Conservation (phyloP, 371 early-diverging fungal species). For the Blakeslea trispora region DNA sequence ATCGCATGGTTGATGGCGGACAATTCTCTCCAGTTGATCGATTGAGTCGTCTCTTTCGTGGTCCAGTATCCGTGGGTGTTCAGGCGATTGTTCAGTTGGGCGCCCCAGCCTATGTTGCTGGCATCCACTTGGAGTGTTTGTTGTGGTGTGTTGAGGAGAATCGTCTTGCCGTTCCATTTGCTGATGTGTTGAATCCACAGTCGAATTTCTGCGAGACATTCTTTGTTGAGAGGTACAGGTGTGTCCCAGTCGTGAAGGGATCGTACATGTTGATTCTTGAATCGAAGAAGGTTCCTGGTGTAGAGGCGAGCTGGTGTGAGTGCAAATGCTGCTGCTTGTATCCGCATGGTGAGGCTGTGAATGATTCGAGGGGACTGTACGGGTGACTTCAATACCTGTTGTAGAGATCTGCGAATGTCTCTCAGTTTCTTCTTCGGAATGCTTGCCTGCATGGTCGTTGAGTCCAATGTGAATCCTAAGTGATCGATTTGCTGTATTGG, state of each 20-base stretch:
- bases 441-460: constrained; percentile 19
- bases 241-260: constrained; percentile 14
- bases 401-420: constrained; percentile 19
- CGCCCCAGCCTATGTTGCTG: constrained; percentile 8
- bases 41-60: constrained; percentile 2
- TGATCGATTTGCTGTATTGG: constrained; percentile 33
- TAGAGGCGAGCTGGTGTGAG: constrained; percentile 15
- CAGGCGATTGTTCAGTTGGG: neutral
- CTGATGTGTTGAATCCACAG: constrained; percentile 15
- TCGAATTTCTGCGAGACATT: neutral
- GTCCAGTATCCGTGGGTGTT: constrained; percentile 15
- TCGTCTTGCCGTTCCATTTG: constrained; percentile 12
- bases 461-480: constrained; percentile 30
- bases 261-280: constrained; percentile 11
- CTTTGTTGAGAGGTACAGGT: neutral
- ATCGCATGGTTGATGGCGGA: constrained; percentile 1
- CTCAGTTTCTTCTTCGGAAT: constrained; percentile 29
- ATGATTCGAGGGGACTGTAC: constrained; percentile 6
- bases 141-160: constrained; percentile 7
- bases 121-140: constrained; percentile 17
- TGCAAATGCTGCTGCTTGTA: constrained; percentile 20
- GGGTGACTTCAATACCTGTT: constrained; percentile 5
- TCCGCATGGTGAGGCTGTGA: no score
- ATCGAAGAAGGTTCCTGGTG: constrained; percentile 11
- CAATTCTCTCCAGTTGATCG: constrained; percentile 21